These are phyloP conservation scores for Myxozyma neotropica DNA, from an alignment of 805 yeast species.

Conservation along the genomic window DNA sequence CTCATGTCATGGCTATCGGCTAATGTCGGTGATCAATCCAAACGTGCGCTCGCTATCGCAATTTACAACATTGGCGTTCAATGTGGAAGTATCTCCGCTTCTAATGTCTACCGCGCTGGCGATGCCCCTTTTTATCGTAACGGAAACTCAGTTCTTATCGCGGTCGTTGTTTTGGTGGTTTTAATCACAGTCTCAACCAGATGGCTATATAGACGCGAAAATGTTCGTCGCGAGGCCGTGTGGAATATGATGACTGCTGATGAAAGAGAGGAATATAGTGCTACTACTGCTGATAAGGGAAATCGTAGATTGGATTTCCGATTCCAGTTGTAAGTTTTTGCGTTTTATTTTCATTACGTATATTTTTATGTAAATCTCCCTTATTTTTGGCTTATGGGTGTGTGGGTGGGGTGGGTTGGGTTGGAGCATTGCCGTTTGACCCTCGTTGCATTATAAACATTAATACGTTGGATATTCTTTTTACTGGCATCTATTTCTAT, in stretches of 20 bases:
- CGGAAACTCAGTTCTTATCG: constrained; percentile 50
- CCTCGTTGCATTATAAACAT: not conserved
- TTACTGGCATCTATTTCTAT: not conserved
- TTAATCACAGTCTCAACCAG: constrained; percentile 18
- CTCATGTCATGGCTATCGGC: constrained; percentile 61
- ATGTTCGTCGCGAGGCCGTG: constrained; percentile 43
- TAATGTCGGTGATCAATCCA: constrained; percentile 61
- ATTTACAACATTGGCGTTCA: constrained; percentile 67
- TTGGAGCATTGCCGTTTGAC: too few relatives aligned
- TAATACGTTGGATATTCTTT: not conserved
- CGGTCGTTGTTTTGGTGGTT: constrained; percentile 20
- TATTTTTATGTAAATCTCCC: not conserved
- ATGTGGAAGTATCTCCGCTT: constrained; percentile 55
- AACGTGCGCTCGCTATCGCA: constrained; percentile 66
- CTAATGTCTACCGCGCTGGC: constrained; percentile 58
- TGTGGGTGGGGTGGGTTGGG: too few relatives aligned
- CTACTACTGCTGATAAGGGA: constrained; percentile 55
- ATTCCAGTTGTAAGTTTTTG: constrained; percentile 36
- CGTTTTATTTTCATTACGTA: not conserved
- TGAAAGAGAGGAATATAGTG: constrained; percentile 53
- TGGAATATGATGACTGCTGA: constrained; percentile 57
- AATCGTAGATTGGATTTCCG: constrained; percentile 59
- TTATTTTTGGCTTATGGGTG: too few relatives aligned
- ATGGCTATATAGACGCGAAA: constrained; percentile 42
- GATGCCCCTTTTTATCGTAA: constrained; percentile 65